These are phyloP conservation scores for Crithidia acanthocephali DNA, from an alignment of 208 protist species.

Conservation along the genomic window DNA sequence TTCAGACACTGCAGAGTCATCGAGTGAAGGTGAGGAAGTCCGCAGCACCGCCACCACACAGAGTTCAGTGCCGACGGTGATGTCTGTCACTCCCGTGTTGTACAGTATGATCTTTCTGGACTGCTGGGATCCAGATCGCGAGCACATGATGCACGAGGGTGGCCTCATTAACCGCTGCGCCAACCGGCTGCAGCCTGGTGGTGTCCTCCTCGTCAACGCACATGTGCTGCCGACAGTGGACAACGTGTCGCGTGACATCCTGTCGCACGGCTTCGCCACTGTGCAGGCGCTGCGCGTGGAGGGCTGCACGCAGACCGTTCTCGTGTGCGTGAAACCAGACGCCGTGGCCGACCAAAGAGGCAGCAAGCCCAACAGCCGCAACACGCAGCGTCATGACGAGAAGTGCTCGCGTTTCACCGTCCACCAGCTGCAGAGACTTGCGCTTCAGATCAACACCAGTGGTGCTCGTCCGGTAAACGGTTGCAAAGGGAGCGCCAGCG, in stretches of 20 bases:
- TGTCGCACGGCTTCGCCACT: constrained; percentile 52
- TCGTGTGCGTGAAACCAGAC: constrained; percentile 47
- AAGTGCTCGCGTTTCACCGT: constrained; percentile 29
- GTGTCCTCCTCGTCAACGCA: constrained; percentile 75
- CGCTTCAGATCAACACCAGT: constrained; percentile 4
- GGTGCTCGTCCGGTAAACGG: not conserved
- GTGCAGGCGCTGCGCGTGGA: constrained; percentile 73
- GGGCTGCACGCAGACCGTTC: constrained; percentile 66
- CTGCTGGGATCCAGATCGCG: constrained; percentile 79
- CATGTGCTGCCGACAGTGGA: constrained; percentile 56
- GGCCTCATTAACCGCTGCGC: constrained; percentile 60
- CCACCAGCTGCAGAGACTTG: constrained; percentile 21
- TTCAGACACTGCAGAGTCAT: not conserved
- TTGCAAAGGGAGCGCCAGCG: too few relatives aligned
- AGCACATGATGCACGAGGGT: constrained; percentile 75
- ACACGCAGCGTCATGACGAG: not conserved
- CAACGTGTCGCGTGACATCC: constrained; percentile 39
- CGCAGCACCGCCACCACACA: not conserved
- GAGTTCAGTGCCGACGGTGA: not conserved
- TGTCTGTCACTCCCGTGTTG: not conserved
- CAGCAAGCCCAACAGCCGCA: not conserved
- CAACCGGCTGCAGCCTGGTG: constrained; percentile 53
- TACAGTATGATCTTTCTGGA: constrained; percentile 85
- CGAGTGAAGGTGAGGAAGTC: not conserved
- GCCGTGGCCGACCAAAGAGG: not conserved